Evolutionary conservation across 1,139 yeast genomes (phyloP).

Genomic region (Taiozyma sp.): DNA sequence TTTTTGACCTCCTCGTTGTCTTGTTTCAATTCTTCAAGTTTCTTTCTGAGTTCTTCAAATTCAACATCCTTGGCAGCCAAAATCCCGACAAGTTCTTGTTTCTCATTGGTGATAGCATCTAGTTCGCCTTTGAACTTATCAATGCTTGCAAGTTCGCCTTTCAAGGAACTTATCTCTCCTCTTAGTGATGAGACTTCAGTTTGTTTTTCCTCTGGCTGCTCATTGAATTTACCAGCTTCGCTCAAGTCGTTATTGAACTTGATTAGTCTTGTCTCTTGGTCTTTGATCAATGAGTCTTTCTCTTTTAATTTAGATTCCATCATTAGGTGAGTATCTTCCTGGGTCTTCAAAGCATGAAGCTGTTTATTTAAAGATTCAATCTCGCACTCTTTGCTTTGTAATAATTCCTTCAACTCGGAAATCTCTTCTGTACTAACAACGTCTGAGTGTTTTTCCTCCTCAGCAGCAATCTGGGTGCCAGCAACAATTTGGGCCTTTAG

Average conservation of each 20-base stretch:
- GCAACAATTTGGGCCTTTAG: neutral
- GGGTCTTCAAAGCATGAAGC: constrained; percentile 3
- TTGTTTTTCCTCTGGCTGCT: constrained; percentile 7
- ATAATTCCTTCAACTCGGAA: neutral
- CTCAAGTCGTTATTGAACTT: neutral
- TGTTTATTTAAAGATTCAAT: constrained; percentile 14
- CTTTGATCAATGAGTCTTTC: neutral
- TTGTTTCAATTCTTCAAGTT: neutral
- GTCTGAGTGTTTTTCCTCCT: neutral
- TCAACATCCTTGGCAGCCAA: constrained; percentile 1
- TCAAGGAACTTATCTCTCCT: neutral
- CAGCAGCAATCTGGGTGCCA: neutral
- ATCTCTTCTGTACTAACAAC: neutral
- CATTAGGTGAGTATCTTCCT: neutral
- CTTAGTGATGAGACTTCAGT: constrained; percentile 2
- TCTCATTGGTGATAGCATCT: neutral
- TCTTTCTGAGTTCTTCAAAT: neutral
- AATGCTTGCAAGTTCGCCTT: neutral
- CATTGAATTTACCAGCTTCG: neutral
- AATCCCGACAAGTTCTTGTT: constrained; percentile 1
- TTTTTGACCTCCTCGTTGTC: constrained; percentile 28
- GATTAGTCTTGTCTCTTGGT: neutral
- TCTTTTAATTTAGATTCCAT: neutral
- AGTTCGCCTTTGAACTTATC: neutral
- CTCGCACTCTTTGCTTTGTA: neutral